Conservation (phyloP, 2,329 filamentous ascomycete species). For the Phaeosphaeriaceae sp. region DNA sequence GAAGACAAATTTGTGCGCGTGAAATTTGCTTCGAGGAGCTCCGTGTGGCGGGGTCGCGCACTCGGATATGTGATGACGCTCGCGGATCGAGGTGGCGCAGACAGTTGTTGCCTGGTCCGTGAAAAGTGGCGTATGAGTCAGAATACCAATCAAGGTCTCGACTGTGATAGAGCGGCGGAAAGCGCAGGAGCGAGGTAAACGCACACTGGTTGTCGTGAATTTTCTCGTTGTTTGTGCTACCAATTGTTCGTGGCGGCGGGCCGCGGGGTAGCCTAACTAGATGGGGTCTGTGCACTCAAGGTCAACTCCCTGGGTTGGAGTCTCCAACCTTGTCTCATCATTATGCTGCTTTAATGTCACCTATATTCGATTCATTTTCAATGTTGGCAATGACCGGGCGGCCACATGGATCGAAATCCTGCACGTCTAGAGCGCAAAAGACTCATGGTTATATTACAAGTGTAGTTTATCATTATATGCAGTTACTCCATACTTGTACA, state of each 20-base stretch:
- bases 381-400: too few species aligned
- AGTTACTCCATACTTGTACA: too few species aligned
- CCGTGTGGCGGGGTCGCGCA: slow-evolving; percentile 22
- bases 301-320: not conserved
- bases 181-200: slow-evolving; percentile 28
- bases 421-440: not conserved
- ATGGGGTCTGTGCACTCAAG: not conserved
- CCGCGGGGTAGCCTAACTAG: slow-evolving; percentile 18
- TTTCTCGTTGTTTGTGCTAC: slow-evolving; percentile 24
- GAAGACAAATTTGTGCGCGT: slow-evolving; percentile 4
- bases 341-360: not conserved
- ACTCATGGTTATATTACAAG: not conserved
- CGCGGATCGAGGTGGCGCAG: slow-evolving; percentile 11
- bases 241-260: slow-evolving; percentile 23
- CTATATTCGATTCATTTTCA: not conserved
- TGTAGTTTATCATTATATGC: not conserved
- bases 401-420: too few species aligned
- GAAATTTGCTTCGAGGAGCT: slow-evolving; percentile 8
- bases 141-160: slow-evolving; percentile 34
- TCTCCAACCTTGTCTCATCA: not conserved
- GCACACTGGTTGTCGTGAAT: slow-evolving; percentile 37
- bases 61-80: slow-evolving; percentile 11
- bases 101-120: slow-evolving; percentile 19
- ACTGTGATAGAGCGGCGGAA: slow-evolving; percentile 27
- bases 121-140: slow-evolving; percentile 13